phyloP scores from a whole-genome alignment of 2,329 filamentous ascomycete genomes.

The Sclerotiophoma versabilis region DNA sequence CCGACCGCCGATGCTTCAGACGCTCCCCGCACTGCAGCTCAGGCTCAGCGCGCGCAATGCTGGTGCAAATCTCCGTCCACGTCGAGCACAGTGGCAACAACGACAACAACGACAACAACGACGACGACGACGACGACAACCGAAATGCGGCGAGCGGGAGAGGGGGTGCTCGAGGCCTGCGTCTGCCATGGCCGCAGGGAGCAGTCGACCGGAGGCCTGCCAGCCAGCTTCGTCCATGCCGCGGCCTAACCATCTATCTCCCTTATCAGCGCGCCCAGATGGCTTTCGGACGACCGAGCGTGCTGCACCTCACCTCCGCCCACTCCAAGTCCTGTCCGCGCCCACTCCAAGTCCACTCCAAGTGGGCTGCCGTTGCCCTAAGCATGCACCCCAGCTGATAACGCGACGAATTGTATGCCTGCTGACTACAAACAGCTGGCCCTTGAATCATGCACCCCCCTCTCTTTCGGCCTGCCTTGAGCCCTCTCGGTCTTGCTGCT shows the following conservation, averaged over 20 bases:
- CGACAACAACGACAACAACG: neutral
- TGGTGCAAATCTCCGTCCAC: neutral
- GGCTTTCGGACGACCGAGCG: neutral
- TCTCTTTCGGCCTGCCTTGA: neutral
- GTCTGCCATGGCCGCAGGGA: conserved; percentile 28
- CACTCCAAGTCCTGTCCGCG: no score
- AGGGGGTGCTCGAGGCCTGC: neutral
- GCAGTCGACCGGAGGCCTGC: conserved; percentile 13
- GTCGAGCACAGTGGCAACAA: no score
- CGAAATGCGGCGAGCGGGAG: neutral
- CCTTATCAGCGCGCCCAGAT: conserved; percentile 21
- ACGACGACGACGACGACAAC: neutral
- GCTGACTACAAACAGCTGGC: neutral
- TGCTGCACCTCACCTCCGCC: no score
- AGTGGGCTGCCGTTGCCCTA: neutral
- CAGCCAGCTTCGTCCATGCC: neutral
- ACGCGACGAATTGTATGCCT: neutral
- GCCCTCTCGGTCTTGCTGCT: no score
- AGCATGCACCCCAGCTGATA: neutral
- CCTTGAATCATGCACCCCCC: neutral
- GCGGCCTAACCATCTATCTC: neutral
- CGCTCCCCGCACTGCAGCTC: conserved; percentile 26
- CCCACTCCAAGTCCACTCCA: neutral
- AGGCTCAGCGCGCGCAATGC: neutral
- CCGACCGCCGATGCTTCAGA: neutral